phyloP scores from a whole-genome alignment of 768 basidiomycete genomes.

The Daedaleopsis sinensis region DNA sequence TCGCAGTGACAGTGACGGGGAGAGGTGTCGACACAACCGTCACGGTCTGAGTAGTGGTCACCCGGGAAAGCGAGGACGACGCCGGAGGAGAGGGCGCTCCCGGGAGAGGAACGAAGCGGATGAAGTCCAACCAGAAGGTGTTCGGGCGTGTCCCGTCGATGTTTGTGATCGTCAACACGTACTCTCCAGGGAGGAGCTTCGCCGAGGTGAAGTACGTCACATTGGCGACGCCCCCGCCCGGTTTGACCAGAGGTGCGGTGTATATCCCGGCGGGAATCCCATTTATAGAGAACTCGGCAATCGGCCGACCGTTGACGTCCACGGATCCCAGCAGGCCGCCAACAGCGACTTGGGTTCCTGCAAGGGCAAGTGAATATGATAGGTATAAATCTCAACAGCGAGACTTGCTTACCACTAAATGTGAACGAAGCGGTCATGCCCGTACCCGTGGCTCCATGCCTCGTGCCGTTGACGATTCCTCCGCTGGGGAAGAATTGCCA shows the following conservation, averaged over 20 bases:
- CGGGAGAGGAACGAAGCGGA: neutral
- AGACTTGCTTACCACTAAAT: neutral
- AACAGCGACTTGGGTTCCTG: neutral
- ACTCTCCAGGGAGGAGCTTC: neutral
- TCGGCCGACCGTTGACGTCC: neutral
- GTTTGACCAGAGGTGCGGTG: neutral
- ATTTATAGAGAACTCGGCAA: neutral
- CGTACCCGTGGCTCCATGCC: neutral
- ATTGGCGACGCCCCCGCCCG: neutral
- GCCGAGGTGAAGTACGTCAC: slow-evolving; percentile 4
- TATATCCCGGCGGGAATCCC: neutral
- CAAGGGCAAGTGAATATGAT: neutral
- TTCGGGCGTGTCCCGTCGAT: slow-evolving; percentile 3
- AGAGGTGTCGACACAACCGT: too few relatives aligned
- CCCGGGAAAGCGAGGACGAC: too few relatives aligned
- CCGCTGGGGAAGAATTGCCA: neutral
- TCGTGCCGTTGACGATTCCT: neutral
- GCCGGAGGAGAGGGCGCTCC: too few relatives aligned
- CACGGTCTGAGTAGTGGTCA: too few relatives aligned
- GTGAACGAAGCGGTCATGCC: neutral
- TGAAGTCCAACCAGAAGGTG: neutral
- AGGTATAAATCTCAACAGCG: neutral
- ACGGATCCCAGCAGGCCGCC: neutral
- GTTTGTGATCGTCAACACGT: neutral
- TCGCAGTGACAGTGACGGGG: too few relatives aligned